Evolutionary conservation across 2,329 filamentous ascomycete species (phyloP), one percentile per base, ranked within the genome.

Genomic region (Cercospora sp.): DNA sequence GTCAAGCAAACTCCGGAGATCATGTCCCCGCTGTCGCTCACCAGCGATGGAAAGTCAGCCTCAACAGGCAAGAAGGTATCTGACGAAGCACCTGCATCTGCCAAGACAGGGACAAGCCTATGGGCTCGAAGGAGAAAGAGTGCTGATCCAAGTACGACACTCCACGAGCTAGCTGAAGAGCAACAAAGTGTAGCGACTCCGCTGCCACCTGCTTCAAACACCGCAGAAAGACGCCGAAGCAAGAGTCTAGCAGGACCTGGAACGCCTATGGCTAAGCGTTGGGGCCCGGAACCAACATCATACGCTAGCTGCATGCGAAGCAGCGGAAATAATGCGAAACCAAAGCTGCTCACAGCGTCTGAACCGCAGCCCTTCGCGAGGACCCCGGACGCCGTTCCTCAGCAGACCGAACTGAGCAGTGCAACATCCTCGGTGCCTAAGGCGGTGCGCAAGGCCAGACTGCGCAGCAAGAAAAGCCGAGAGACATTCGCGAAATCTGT

Each of bases 331-430:
- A 51, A 51, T 2, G 21, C 45, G 18, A 49, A 24, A 21, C 45
- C 45, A 13, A 24, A 51, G 21, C 5, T 51, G 45, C 45, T 13
- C 10, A 24, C 9, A 51, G 45, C 45, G 45, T 24, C 45, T 51
- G 76, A 83, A 69, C 77, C 83, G 40, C 80, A 78, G 16, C 81
- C 79, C 2, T 81, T 82, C 5, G 79, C 80, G 4, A 73, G 77
- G 10, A 76, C 80, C 4, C 76, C 84, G 0, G 82, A 82, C 24
- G 70, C 74, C 21, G 81, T 80, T 10, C 81, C 82, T 5, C 84
- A 83, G 68, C 30, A 64, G 34, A 21, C 13, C 8, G 28, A 30
- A 9, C 82, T 83, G 5, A 40, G 16, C 55, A 53, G n/a, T 26
- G 30, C 55, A 13, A 51, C 40, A 30, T 24, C 43, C 21, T 34